phyloP scores from a whole-genome alignment of 202 grass and related monocot species.

The Hordeum pubiflorum region DNA sequence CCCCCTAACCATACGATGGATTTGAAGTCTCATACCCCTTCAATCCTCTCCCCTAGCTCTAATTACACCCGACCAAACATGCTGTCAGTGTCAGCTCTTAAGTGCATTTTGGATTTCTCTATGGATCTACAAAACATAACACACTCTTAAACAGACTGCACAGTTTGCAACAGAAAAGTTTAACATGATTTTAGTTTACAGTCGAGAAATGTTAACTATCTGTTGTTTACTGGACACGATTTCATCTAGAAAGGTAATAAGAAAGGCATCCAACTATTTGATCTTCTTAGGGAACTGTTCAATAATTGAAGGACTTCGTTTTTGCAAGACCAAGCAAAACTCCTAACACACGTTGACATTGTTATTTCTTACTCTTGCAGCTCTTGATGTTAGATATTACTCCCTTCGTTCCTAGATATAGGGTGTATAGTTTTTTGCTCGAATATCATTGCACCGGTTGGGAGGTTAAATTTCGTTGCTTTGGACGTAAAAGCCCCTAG shows the following conservation, averaged over 20 bases:
- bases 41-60: too few species aligned
- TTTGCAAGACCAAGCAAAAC: neutral
- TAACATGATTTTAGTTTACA: neutral
- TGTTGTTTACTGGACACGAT: neutral
- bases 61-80: too few species aligned
- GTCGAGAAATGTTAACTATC: neutral
- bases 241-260: neutral
- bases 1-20: too few species aligned
- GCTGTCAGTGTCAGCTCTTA: conserved; percentile 2
- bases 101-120: neutral
- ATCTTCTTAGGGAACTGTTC: neutral
- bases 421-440: too few species aligned
- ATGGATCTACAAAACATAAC: neutral
- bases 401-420: too few species aligned
- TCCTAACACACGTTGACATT: neutral
- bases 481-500: too few species aligned
- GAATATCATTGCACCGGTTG: too few species aligned
- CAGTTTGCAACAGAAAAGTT: neutral
- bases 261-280: neutral
- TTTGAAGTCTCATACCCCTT: too few species aligned
- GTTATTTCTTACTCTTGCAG: neutral
- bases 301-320: neutral
- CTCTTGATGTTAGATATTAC: conserved; percentile 7
- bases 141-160: conserved; percentile 12
- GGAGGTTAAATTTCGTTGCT: too few species aligned